phyloP scores from a whole-genome alignment of 495 filamentous ascomycete species.

The Oidiodendron maius region DNA sequence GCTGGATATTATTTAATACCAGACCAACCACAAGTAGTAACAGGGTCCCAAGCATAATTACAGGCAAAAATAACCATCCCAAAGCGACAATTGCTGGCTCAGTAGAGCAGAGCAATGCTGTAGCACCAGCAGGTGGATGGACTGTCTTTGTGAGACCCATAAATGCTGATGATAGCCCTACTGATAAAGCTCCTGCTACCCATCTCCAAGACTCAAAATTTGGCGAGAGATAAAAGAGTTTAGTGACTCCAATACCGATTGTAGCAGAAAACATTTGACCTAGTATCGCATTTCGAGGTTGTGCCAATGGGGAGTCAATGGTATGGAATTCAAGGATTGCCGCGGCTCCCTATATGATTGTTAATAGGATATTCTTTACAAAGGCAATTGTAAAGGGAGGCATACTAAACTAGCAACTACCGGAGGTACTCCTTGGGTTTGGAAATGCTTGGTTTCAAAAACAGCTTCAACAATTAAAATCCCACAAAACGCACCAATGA shows the following conservation, averaged over 20 bases:
- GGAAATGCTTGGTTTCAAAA: too few species aligned
- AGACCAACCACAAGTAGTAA: slow-evolving; percentile 64
- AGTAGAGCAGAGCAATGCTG: slow-evolving; percentile 70
- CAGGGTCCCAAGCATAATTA: slow-evolving; percentile 57
- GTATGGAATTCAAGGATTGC: slow-evolving; percentile 70
- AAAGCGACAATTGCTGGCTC: slow-evolving; percentile 47
- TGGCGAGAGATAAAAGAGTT: slow-evolving; percentile 61
- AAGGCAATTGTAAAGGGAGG: too few species aligned
- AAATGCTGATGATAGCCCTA: slow-evolving; percentile 57
- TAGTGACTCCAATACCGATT: slow-evolving; percentile 61
- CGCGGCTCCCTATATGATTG: slow-evolving; percentile 56
- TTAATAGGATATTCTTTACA: too few species aligned
- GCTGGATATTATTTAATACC: slow-evolving; percentile 69
- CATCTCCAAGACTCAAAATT: slow-evolving; percentile 52
- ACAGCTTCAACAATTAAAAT: too few species aligned
- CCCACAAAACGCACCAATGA: too few species aligned
- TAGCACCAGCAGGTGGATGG: slow-evolving; percentile 86
- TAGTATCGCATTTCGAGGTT: slow-evolving; percentile 71
- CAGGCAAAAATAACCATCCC: slow-evolving; percentile 68
- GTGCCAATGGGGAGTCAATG: slow-evolving; percentile 77
- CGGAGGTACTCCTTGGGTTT: too few species aligned
- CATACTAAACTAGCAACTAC: too few species aligned
- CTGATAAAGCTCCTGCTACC: slow-evolving; percentile 65
- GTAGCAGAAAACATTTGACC: slow-evolving; percentile 65
- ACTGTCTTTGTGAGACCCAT: slow-evolving; percentile 78